phyloP scores from a whole-genome alignment of 2,329 filamentous ascomycete genomes.

The Periglandula ipomoeae region DNA sequence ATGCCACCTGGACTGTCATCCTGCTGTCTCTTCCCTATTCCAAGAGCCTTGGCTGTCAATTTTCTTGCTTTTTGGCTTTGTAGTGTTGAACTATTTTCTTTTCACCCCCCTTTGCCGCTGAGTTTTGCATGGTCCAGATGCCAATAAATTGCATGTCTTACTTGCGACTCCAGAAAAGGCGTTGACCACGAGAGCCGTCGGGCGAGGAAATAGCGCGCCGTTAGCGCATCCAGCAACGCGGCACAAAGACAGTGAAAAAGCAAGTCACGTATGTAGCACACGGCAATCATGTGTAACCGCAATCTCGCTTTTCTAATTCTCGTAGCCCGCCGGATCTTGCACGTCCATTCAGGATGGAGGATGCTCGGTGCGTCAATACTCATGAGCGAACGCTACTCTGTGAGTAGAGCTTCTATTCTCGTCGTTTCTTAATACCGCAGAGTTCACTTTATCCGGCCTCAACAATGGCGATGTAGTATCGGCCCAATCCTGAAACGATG shows the following conservation, averaged over 20 bases:
- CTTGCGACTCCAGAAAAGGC: background rate
- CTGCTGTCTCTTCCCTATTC: background rate
- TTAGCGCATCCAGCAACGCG: background rate
- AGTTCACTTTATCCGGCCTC: too few species aligned
- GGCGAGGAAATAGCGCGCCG: background rate
- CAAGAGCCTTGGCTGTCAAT: background rate
- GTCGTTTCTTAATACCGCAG: too few species aligned
- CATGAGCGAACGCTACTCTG: background rate
- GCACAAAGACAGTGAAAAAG: background rate
- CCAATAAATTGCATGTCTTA: background rate
- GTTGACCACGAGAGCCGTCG: background rate
- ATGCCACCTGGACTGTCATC: background rate
- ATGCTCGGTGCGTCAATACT: background rate
- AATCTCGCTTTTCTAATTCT: background rate
- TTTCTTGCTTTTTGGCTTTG: background rate
- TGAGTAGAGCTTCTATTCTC: too few species aligned
- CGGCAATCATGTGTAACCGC: background rate
- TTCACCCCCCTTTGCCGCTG: too few species aligned
- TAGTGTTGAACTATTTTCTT: background rate
- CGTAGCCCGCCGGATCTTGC: background rate
- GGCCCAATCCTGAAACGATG: too few species aligned
- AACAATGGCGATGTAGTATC: too few species aligned
- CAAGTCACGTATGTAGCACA: background rate
- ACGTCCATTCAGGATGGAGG: background rate
- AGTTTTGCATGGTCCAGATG: too few species aligned